Evolutionary conservation across 2,329 filamentous ascomycete species (phyloP).

Genomic region (Sclerotinia nivalis): DNA sequence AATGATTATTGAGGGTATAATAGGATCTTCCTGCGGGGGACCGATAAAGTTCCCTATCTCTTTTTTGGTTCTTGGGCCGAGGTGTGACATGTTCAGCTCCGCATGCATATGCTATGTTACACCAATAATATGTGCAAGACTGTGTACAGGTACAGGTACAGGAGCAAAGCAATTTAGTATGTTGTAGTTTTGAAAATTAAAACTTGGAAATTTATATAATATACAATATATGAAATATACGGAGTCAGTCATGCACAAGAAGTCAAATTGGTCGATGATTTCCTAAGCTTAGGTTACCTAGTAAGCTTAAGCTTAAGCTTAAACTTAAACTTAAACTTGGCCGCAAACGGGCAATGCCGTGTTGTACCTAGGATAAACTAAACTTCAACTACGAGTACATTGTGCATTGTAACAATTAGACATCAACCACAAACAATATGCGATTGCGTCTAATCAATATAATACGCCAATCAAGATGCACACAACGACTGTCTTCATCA

Average conservation of each 20-base stretch:
- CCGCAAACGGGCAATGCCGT: neutral
- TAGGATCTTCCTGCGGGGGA: neutral
- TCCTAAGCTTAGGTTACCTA: too few species aligned
- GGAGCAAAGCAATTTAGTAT: neutral
- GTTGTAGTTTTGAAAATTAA: neutral
- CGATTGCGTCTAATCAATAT: neutral
- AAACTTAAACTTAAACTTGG: neutral
- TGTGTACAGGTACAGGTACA: too few species aligned
- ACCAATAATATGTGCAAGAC: neutral
- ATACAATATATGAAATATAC: neutral
- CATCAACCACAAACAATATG: constrained; percentile 18
- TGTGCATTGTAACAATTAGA: neutral
- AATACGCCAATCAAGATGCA: neutral
- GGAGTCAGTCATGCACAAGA: too few species aligned
- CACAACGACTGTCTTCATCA: neutral
- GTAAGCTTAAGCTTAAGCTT: neutral
- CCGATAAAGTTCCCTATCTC: neutral
- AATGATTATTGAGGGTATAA: neutral
- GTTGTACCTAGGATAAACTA: too few species aligned
- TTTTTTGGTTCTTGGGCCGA: neutral
- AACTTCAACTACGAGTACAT: neutral
- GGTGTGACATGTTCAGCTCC: neutral
- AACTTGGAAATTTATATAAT: neutral
- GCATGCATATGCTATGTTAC: neutral
- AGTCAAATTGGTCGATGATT: too few species aligned